Evolutionary conservation across 202 grass and related monocot genomes (phyloP).

Genomic region (Elaeis oleifera): DNA sequence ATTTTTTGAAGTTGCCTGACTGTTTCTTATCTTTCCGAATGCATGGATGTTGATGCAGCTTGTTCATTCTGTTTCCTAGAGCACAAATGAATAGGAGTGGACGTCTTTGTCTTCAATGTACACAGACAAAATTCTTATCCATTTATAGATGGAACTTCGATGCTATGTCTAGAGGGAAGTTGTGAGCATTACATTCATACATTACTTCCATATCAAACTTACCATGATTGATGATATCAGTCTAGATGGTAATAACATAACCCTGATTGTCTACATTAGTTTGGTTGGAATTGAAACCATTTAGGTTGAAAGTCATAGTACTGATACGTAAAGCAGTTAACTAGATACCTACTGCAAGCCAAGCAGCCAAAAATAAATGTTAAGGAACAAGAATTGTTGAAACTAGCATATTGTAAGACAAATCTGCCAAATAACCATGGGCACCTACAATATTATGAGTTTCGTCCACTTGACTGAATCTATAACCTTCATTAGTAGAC

Average conservation of each 20-base stretch:
- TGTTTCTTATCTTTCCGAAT: too few relatives aligned
- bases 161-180: background rate
- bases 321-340: background rate
- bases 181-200: slow-evolving; percentile 2
- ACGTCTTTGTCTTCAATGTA: background rate
- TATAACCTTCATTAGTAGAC: background rate
- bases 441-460: background rate
- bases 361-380: too few relatives aligned
- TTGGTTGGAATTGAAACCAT: slow-evolving; percentile 1
- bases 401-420: too few relatives aligned
- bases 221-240: background rate
- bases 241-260: too few relatives aligned
- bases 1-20: too few relatives aligned
- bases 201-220: background rate
- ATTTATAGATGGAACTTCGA: background rate
- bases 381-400: too few relatives aligned
- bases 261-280: background rate
- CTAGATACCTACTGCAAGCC: background rate
- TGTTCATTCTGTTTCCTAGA: too few relatives aligned
- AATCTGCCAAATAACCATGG: too few relatives aligned
- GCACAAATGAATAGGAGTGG: too few relatives aligned
- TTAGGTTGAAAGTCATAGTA: slow-evolving; percentile 1
- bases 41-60: too few relatives aligned
- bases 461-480: too few relatives aligned
- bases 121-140: background rate